Conservation (phyloP, 2,329 filamentous ascomycete species). For the Colletotrichum lindemuthianum region DNA sequence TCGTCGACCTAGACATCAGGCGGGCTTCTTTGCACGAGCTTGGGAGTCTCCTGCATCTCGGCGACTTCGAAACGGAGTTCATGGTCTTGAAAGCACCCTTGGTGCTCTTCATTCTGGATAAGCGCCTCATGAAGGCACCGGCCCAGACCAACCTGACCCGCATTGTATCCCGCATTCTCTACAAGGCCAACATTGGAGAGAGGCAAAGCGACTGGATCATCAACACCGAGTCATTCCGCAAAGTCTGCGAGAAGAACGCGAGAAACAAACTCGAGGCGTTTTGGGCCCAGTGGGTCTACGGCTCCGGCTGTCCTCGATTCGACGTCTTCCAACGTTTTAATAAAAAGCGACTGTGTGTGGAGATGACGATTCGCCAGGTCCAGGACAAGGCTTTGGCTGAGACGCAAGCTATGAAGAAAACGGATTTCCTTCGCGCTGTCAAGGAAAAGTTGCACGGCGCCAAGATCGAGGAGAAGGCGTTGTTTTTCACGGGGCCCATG, state of each 20-base stretch:
- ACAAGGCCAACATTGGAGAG: constrained; percentile 78
- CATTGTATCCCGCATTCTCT: constrained; percentile 86
- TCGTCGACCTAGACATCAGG: constrained; percentile 83
- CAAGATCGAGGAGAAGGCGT: constrained; percentile 74
- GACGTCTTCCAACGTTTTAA: constrained; percentile 91
- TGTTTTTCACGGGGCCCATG: constrained; percentile 95
- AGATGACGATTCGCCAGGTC: constrained; percentile 86
- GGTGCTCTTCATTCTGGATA: constrained; percentile 93
- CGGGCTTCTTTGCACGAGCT: constrained; percentile 85
- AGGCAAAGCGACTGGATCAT: constrained; percentile 76
- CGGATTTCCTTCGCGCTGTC: constrained; percentile 84
- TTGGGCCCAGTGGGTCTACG: constrained; percentile 92
- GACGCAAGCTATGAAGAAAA: constrained; percentile 52
- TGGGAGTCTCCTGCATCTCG: constrained; percentile 80
- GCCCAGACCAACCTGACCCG: constrained; percentile 76
- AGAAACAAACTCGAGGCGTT: constrained; percentile 89
- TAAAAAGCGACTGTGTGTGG: constrained; percentile 95
- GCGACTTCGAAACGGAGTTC: constrained; percentile 88
- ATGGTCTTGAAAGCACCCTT: constrained; percentile 90
- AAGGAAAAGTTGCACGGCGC: constrained; percentile 81
- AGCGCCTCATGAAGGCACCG: constrained; percentile 87
- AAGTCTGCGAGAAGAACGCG: constrained; percentile 86
- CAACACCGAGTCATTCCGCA: constrained; percentile 79
- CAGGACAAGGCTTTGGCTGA: constrained; percentile 57
- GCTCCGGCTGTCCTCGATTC: constrained; percentile 89